Evolutionary conservation across 495 filamentous ascomycete genomes (phyloP).

Genomic region (Aspergillus baeticus): DNA sequence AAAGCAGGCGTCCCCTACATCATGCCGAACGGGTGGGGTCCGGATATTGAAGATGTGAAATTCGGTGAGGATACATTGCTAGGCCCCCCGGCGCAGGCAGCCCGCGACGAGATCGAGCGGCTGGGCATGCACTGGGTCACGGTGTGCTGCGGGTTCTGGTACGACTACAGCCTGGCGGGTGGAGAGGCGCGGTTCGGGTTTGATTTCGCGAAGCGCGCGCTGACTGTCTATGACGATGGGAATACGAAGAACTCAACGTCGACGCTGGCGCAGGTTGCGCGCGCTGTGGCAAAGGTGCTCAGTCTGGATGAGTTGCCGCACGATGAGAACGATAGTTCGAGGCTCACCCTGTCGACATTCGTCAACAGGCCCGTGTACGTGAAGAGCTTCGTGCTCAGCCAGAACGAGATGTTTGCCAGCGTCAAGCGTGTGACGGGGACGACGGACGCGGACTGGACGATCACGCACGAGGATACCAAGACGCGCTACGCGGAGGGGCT

Average conservation of each 20-base stretch:
- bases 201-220: conserved; percentile 33
- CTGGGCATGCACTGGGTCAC: conserved; percentile 50
- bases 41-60: conserved; percentile 34
- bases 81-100: not conserved
- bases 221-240: conserved; percentile 51
- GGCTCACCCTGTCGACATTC: conserved; percentile 31
- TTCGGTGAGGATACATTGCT: conserved; percentile 31
- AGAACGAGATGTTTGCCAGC: conserved; percentile 52
- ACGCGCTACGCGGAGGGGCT: conserved; percentile 44
- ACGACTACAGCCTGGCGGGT: conserved; percentile 46
- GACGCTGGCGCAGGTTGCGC: conserved; percentile 47
- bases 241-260: conserved; percentile 34
- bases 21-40: conserved; percentile 58
- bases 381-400: conserved; percentile 46
- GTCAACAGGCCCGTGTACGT: conserved; percentile 43
- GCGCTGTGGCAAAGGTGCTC: conserved; percentile 42
- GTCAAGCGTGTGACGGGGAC: conserved; percentile 52
- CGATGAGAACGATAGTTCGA: conserved; percentile 30
- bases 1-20: conserved; percentile 60
- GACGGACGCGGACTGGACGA: conserved; percentile 54
- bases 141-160: conserved; percentile 52
- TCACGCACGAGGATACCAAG: conserved; percentile 39
- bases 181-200: conserved; percentile 38
- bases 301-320: conserved; percentile 44
- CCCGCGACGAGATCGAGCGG: conserved; percentile 32